Percentiles rank a stretch among this genome's conserved stretches.
These are phyloP conservation scores for Fusarium graminum DNA, from an alignment of 2,329 filamentous ascomycete genomes.

Conservation along the genomic window DNA sequence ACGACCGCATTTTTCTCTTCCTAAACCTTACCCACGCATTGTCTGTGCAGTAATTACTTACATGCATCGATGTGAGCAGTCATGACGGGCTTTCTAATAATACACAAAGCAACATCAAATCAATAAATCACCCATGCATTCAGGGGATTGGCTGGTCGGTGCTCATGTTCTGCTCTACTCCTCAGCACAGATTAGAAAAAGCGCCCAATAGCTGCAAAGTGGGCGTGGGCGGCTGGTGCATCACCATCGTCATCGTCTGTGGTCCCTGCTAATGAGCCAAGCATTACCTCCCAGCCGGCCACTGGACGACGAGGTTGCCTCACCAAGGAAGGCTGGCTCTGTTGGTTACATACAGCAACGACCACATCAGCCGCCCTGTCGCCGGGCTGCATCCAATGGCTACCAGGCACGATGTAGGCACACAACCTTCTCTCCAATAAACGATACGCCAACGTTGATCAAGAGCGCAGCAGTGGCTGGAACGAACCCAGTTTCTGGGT, in stretches of 20 bases:
- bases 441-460: conserved; percentile 20
- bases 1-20: not conserved
- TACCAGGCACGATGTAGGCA: conserved; percentile 26
- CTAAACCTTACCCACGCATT: conserved; percentile 17
- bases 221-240: conserved; percentile 27
- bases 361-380: conserved; percentile 25
- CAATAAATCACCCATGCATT: conserved; percentile 34
- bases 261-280: conserved; percentile 35
- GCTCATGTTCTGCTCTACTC: conserved; percentile 33
- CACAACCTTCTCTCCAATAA: conserved; percentile 15
- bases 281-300: conserved; percentile 34
- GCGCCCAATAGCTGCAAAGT: conserved; percentile 36
- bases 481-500: conserved; percentile 24
- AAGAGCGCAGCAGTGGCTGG: conserved; percentile 22
- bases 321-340: conserved; percentile 24
- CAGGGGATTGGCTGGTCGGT: conserved; percentile 43
- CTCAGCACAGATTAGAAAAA: conserved; percentile 37
- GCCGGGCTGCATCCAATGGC: conserved; percentile 30
- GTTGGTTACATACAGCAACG: conserved; percentile 20
- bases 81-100: conserved; percentile 30
- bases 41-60: not conserved
- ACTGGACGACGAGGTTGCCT: conserved; percentile 26
- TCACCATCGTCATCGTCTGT: conserved; percentile 38
- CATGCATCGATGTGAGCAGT: conserved; percentile 20
- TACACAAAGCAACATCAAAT: conserved; percentile 30